A percentile compares a stretch with the other conserved stretches of the same genome.
phyloP scores from a whole-genome alignment of 495 filamentous ascomycete species.

The Bombardia bombarda region DNA sequence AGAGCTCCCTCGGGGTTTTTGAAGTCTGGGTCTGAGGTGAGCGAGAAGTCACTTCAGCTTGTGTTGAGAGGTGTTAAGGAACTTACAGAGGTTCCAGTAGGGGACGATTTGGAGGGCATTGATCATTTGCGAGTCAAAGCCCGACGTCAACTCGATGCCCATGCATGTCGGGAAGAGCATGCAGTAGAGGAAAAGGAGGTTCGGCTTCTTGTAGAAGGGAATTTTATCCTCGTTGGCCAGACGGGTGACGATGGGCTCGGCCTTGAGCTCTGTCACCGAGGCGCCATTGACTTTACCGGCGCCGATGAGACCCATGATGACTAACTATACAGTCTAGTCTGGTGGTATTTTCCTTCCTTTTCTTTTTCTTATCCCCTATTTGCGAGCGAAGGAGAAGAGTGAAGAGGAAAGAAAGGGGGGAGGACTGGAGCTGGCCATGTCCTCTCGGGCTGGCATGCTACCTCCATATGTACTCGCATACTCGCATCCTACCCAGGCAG shows the following conservation, averaged over 20 bases:
- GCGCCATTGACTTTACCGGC: too few relatives aligned
- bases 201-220: slow-evolving; percentile 53
- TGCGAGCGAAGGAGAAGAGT: neutral
- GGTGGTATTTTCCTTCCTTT: too few relatives aligned
- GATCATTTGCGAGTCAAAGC: slow-evolving; percentile 66
- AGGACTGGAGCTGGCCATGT: too few relatives aligned
- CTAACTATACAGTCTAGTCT: too few relatives aligned
- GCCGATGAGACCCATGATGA: too few relatives aligned
- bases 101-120: slow-evolving; percentile 58
- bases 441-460: too few relatives aligned
- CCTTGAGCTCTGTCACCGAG: slow-evolving; percentile 15
- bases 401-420: neutral
- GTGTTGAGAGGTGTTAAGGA: too few relatives aligned
- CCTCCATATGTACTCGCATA: too few relatives aligned
- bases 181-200: slow-evolving; percentile 51
- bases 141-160: slow-evolving; percentile 65
- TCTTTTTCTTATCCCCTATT: neutral
- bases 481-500: neutral
- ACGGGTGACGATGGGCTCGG: slow-evolving; percentile 39
- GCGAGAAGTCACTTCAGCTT: too few relatives aligned
- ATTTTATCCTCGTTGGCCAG: slow-evolving; percentile 43
- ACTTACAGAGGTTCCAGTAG: slow-evolving; percentile 45
- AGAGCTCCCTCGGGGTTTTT: slow-evolving; percentile 28
- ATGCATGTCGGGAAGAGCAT: slow-evolving; percentile 57
- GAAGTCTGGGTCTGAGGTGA: slow-evolving; percentile 27